phyloP scores from a whole-genome alignment of 2,329 filamentous ascomycete species.

The Fusarium avenaceum region DNA sequence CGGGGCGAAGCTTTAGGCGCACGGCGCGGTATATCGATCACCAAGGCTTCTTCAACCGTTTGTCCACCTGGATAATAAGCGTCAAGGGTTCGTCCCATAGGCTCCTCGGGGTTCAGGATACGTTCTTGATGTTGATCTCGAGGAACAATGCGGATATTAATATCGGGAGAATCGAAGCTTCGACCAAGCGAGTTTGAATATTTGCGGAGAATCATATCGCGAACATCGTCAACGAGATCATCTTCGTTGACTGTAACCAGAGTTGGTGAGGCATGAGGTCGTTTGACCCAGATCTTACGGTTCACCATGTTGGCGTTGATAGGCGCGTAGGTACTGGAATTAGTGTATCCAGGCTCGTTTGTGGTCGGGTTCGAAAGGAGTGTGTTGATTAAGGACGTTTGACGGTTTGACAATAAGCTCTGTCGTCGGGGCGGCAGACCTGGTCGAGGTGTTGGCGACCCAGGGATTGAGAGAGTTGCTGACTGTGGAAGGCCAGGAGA shows the following conservation, averaged over 20 bases:
- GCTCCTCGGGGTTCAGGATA: conserved; percentile 85
- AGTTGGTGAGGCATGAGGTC: conserved; percentile 87
- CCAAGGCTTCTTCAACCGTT: conserved; percentile 85
- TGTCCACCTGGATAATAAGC: conserved; percentile 89
- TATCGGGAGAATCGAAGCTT: conserved; percentile 90
- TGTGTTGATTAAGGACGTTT: conserved; percentile 53
- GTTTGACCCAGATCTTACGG: conserved; percentile 95
- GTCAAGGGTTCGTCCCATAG: conserved; percentile 82
- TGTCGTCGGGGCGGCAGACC: conserved; percentile 49
- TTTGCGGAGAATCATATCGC: conserved; percentile 91
- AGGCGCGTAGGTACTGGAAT: conserved; percentile 46
- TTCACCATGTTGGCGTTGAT: conserved; percentile 69
- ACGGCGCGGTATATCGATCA: conserved; percentile 88
- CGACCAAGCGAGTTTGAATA: conserved; percentile 93
- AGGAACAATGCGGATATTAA: conserved; percentile 82
- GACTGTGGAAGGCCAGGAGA: conserved; percentile 43
- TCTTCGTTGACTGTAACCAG: conserved; percentile 87
- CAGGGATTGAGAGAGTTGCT: conserved; percentile 26
- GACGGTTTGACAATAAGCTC: conserved; percentile 56
- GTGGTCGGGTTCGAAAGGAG: conserved; percentile 48
- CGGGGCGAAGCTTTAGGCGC: conserved; percentile 81
- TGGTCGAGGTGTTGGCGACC: conserved; percentile 37
- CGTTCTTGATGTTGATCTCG: conserved; percentile 77
- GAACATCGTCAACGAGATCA: conserved; percentile 93
- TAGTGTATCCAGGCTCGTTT: conserved; percentile 41